Evolutionary conservation across 352 stramenopile species (phyloP), one percentile per base, ranked within the genome.

Genomic region (Globisporangium middletonii): DNA sequence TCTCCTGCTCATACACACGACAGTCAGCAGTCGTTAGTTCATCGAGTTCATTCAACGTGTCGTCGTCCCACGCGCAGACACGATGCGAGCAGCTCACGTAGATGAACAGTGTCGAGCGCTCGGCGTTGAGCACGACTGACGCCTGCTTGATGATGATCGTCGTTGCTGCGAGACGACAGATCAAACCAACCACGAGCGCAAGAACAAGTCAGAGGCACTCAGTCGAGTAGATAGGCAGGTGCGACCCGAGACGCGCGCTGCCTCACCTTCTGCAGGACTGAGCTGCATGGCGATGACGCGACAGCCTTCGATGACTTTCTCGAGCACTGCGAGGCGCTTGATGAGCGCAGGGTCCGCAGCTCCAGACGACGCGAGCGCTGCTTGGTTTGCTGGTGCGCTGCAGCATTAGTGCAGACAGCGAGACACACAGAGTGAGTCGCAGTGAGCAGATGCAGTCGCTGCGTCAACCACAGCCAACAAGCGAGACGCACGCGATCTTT

Each of bases 91-190:
- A 27, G 42, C 13, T 11, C 46, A 91, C 85, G 57, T 95, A 84
- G 43, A 91, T 89, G 68, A 97, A 98, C 0, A 98, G 61, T 0
- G 90, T 96, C 11, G 89, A 88, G 43, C 89, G 73, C 53, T 98
- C 92, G 4, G 83, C 88, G 42, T 92, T 92, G 27, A 98, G 77
- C 7, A 97, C 72, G 7, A 82, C 78, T 30, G 83, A 96, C 3
- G 86, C 88, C 59, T 95, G 77, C 45, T 90, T 91, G 55, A 96
- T 86, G 61, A 95, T 94, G 42, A 76, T 89, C 30, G 79, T 83
- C 2, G 81, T 94, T 0, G 85, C 83, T 93, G 52, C 41, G 45
- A 38, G 55, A 11, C 11, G 12, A 33, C 13, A 33, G 16, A 62
- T 19, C 37, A 35, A 54, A 30, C 11, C 48, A 44, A 41, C 47